Conservation (phyloP, 306 rosid species). For the Gillenia trifoliata region DNA sequence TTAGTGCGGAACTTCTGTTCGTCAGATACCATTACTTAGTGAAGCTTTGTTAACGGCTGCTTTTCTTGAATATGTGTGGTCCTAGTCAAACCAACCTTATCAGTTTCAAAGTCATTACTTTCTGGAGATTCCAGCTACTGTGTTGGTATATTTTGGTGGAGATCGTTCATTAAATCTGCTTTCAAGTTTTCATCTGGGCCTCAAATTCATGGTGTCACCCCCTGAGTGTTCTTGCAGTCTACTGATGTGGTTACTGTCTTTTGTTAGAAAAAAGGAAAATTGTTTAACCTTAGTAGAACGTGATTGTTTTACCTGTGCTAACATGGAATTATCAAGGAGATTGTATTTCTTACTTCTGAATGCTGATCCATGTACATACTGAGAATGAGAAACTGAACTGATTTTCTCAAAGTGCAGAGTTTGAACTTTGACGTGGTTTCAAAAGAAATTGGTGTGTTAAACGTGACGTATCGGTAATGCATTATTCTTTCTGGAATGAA, state of each 20-base stretch:
- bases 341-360: not conserved
- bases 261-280: not conserved
- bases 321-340: not conserved
- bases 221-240: not conserved
- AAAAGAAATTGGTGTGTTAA: not conserved
- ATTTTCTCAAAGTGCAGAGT: not conserved
- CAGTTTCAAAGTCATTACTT: not conserved
- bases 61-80: not conserved
- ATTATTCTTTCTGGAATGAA: not conserved
- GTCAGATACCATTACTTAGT: not conserved
- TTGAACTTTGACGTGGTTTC: not conserved
- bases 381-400: not conserved
- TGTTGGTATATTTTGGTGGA: not conserved
- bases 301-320: not conserved
- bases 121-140: not conserved
- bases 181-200: not conserved
- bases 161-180: not conserved
- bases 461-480: not conserved
- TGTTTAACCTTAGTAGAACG: not conserved
- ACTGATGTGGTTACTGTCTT: not conserved
- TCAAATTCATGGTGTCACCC: not conserved
- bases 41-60: not conserved
- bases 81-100: not conserved
- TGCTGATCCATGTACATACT: not conserved
- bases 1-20: not conserved